These are phyloP conservation scores for Termitomyces bulborhizus DNA, from an alignment of 768 basidiomycete genomes.

Conservation along the genomic window DNA sequence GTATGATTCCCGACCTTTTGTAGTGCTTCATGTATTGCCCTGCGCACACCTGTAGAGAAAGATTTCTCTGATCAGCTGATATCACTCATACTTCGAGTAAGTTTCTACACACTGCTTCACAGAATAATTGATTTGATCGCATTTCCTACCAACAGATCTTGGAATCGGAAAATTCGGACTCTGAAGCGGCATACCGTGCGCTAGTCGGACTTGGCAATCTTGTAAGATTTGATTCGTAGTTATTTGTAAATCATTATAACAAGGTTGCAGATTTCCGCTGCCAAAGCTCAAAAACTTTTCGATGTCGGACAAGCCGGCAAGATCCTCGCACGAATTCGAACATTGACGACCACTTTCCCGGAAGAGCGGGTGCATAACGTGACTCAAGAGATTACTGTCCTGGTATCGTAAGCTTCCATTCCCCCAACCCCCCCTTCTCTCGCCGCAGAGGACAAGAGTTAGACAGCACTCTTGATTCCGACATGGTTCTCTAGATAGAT, in stretches of 20 bases:
- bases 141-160: constrained; percentile 33
- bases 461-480: neutral
- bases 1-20: neutral
- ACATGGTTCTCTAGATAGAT: neutral
- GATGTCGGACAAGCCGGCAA: constrained; percentile 33
- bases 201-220: constrained; percentile 71
- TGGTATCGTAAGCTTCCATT: constrained; percentile 26
- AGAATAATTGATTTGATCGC: neutral
- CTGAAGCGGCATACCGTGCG: constrained; percentile 66
- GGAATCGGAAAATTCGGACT: constrained; percentile 45
- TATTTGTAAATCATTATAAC: constrained; percentile 2
- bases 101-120: neutral
- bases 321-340: constrained; percentile 31
- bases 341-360: constrained; percentile 39
- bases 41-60: constrained; percentile 35
- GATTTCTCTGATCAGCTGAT: constrained; percentile 36
- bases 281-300: constrained; percentile 32
- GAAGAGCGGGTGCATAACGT: constrained; percentile 56
- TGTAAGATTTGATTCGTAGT: constrained; percentile 31
- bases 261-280: constrained; percentile 40
- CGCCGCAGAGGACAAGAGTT: neutral
- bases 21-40: constrained; percentile 59
- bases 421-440: too few relatives aligned
- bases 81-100: constrained; percentile 41
- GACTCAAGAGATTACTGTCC: constrained; percentile 37